Evolutionary conservation across 192 early-diverging fungal genomes (phyloP), one percentile per base, ranked within the genome.

Genomic region (Rhizophagus prolifer): DNA sequence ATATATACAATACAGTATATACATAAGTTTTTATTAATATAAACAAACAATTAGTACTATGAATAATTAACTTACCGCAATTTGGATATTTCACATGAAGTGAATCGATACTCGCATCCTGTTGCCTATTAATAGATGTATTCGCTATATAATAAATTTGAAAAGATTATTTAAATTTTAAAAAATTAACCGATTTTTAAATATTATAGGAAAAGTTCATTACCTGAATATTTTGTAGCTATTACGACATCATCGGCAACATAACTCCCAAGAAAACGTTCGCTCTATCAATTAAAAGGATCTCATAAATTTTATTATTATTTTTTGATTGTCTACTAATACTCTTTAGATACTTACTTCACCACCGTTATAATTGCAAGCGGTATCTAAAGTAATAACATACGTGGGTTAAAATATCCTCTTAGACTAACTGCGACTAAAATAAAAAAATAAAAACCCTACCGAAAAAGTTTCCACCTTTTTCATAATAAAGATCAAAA

Each of bases 181-280:
- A n/a, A 36, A 67, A 16, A 36, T 25, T 4, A 13, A 25, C 0
- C 19, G 19, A 21, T 6, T 25, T 31, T 16, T n/a, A 67, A 59
- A 9, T 26, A 41, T 31, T 81, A 30, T 19, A 13, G 19, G 34
- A 46, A 66, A 31, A 41, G 79, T 65, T 31, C 31, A 31, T 72
- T 80, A 79, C 81, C 75, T 5, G 80, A 61, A 72, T 84, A 84
- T 70, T 91, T 91, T 68, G 89, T 89, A 0, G 88, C 90, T 30
- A 91, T 58, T 9, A 89, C 88, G 34, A 90, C 82, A 34, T 87
- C 78, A 62, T 82, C 74, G 0, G 75, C 64, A n/a, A 91, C 74
- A 50, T 85, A 88, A 46, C 86, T 81, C 25, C 90, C 89, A 31
- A 90, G 70, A 78, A 89, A 86, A 4, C 70, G n/a, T 74, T 91